These are phyloP conservation scores for Aspergillus avenaceus DNA, from an alignment of 495 filamentous ascomycete genomes.

Conservation along the genomic window DNA sequence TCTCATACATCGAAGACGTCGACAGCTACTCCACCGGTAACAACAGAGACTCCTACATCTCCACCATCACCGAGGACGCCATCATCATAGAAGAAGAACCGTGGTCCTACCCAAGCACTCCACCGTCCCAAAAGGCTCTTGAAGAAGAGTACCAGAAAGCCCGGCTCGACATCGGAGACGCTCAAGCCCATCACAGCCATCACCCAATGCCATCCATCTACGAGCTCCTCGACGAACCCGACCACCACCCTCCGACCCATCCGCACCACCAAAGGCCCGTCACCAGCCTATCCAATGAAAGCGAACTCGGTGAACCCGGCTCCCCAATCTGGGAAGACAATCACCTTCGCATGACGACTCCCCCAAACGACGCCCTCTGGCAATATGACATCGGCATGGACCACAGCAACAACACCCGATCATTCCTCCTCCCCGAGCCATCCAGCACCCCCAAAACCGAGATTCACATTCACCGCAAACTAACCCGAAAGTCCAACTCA, in stretches of 20 bases:
- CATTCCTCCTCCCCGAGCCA: background rate
- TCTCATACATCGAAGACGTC: conserved; percentile 41
- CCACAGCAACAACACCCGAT: no score
- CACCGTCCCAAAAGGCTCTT: background rate
- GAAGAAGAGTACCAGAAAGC: background rate
- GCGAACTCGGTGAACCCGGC: conserved; percentile 36
- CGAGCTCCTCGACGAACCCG: conserved; percentile 18
- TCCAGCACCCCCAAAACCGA: background rate
- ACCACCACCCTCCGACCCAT: conserved; percentile 11
- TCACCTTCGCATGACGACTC: conserved; percentile 7
- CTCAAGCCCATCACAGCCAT: conserved; percentile 14
- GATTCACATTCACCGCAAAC: background rate
- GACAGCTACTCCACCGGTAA: conserved; percentile 25
- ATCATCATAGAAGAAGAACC: background rate
- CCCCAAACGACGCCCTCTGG: conserved; percentile 22
- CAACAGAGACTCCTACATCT: conserved; percentile 23
- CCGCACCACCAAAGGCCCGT: conserved; percentile 5
- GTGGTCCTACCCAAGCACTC: background rate
- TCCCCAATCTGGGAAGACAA: conserved; percentile 31
- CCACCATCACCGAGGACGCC: conserved; percentile 3
- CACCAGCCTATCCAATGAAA: conserved; percentile 13
- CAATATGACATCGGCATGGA: conserved; percentile 19
- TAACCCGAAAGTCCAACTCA: background rate
- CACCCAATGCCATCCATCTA: conserved; percentile 28
- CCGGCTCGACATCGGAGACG: background rate